phyloP scores from a whole-genome alignment of 192 early-diverging fungal species.

The Entomortierella parvispora region DNA sequence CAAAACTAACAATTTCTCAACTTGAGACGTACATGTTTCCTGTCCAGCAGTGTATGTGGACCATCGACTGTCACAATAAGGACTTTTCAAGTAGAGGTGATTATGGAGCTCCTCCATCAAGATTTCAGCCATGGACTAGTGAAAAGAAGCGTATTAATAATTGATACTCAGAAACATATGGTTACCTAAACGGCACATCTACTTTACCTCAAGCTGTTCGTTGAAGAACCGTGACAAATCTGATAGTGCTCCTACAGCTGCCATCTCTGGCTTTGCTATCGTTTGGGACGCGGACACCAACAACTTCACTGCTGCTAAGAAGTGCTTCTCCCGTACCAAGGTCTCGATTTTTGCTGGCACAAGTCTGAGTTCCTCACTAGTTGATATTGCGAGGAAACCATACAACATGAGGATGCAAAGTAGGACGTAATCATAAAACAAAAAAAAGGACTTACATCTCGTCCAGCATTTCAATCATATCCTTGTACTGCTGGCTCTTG shows the following conservation, averaged over 20 bases:
- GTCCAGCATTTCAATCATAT: slow-evolving; percentile 81
- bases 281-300: slow-evolving; percentile 72
- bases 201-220: slow-evolving; percentile 59
- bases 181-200: background rate
- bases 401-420: no score
- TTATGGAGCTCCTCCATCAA: slow-evolving; percentile 82
- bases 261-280: slow-evolving; percentile 70
- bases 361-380: slow-evolving; percentile 75
- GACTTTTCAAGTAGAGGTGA: slow-evolving; percentile 82
- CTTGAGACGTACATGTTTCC: slow-evolving; percentile 54
- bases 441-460: slow-evolving; percentile 59
- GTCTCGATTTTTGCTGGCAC: slow-evolving; percentile 70
- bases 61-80: slow-evolving; percentile 78
- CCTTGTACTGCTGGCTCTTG: slow-evolving; percentile 79
- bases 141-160: background rate
- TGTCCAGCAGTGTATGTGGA: slow-evolving; percentile 63
- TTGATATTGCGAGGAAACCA: no score
- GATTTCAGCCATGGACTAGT: slow-evolving; percentile 64
- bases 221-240: slow-evolving; percentile 74
- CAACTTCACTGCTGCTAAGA: slow-evolving; percentile 70
- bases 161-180: background rate
- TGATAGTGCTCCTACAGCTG: slow-evolving; percentile 74
- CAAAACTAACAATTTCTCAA: background rate
- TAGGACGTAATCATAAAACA: background rate
- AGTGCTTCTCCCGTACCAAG: slow-evolving; percentile 73